Percentiles rank a stretch among this genome's conserved stretches.
Conservation (phyloP, 164 flowering plant species). For the Annona squamosa region DNA sequence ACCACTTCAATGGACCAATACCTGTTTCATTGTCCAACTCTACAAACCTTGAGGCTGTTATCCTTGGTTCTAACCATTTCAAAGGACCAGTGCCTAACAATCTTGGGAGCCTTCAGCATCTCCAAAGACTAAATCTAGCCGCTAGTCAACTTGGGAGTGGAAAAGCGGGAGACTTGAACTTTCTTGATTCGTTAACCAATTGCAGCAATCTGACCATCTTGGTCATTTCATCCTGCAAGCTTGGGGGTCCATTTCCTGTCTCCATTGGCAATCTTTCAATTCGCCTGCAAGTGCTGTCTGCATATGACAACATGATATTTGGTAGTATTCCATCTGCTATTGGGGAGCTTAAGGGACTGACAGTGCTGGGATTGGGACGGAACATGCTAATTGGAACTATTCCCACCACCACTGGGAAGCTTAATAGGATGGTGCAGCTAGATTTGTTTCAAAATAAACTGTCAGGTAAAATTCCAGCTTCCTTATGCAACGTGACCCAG, state of each 20-base stretch:
- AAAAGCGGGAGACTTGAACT: conserved; percentile 19
- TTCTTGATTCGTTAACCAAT: conserved; percentile 25
- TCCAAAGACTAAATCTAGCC: neutral
- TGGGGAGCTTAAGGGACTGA: neutral
- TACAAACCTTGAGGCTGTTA: conserved; percentile 21
- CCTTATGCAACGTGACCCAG: conserved; percentile 2
- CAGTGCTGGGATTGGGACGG: neutral
- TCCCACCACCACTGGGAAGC: neutral
- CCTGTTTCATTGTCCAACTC: conserved; percentile 41
- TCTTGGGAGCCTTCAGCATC: neutral
- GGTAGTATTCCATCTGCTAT: conserved; percentile 28
- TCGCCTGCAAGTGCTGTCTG: neutral
- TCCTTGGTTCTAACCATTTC: conserved; percentile 23
- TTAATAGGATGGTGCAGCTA: neutral
- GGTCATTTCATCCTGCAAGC: conserved; percentile 9
- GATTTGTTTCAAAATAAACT: neutral
- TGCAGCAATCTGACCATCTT: conserved; percentile 18
- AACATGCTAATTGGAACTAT: neutral
- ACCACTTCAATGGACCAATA: conserved; percentile 35
- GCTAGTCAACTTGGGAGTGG: neutral
- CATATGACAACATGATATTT: conserved; percentile 17
- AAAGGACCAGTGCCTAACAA: conserved; percentile 7
- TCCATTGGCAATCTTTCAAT: conserved; percentile 24
- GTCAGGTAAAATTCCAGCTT: conserved; percentile 1
- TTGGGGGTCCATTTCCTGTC: conserved; percentile 9